Base-by-base conservation (phyloP, 768 basidiomycete genomes). In the Mycena maculata region DNA sequence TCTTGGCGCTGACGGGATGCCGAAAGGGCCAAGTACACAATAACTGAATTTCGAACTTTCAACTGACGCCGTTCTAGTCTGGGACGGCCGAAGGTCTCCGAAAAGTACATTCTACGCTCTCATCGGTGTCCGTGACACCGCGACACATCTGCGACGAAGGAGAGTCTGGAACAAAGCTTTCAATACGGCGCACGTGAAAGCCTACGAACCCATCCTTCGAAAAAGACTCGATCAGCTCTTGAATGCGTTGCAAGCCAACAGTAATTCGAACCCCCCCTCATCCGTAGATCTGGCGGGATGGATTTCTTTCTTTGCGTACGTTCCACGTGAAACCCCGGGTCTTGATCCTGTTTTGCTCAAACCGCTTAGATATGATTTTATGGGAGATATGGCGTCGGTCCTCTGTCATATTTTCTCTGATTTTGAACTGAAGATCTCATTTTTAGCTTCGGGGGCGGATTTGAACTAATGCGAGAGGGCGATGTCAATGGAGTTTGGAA, bases 381-480 rank as follows among this genome's bases (percentile, higher is more conserved):
- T 78, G 76, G 73, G 74, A 38, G 76, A 78, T 65, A 71, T 78
- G 68, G 75, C 76, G 76, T 76, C 53, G 71, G 72, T 71, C 6
- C 16, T 9, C 13, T 0, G 25, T 58, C 7, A 30, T 47, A 12
- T 30, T 16, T 31, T 49, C 39, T 47, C 53, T 13, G 33, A 25
- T 22, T 23, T 59, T 15, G 28, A 31, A 15, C 25, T 28, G 23
- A 20, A 33, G 41, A 13, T 7, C 33, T 27, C 5, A 45, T 28
- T 36, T 33, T 64, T 31, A 83, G 81, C 36, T 83, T 83, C 47
- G 79, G 79, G 8, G 79, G 79, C 9, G 77, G 77, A 10, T 81
- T 79, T 36, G 79, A 82, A 48, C 75, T 80, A 57, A 74, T 81
- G 75, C 76, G 76, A 13, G 74, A 80, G 22, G 73, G 81, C 8